These are phyloP conservation scores for Diplocarpon rosae DNA, from an alignment of 2,329 filamentous ascomycete species.

Conservation along the genomic window DNA sequence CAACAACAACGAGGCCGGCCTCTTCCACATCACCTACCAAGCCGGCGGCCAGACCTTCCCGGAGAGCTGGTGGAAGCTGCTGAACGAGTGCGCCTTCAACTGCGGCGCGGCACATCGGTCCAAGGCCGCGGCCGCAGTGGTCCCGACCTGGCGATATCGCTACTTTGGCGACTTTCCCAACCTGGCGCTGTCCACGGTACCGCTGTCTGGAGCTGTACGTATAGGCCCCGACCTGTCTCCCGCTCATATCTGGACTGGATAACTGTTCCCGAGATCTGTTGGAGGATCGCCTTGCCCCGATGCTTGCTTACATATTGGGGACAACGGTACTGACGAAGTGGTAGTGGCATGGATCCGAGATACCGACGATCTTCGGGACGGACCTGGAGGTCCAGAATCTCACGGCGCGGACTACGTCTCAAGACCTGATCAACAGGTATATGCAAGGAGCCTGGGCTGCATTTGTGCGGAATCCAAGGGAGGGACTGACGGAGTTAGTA, in stretches of 20 bases:
- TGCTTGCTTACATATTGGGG: no score
- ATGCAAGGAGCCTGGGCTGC: conserved; percentile 26
- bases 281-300: no score
- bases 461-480: conserved; percentile 25
- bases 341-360: conserved; percentile 20
- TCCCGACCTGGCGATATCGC: conserved; percentile 27
- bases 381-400: conserved; percentile 2
- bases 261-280: no score
- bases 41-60: background rate
- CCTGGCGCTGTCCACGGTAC: conserved; percentile 15
- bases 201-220: conserved; percentile 14
- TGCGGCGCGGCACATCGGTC: background rate
- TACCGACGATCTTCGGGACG: conserved; percentile 1
- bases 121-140: background rate
- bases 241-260: no score
- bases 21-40: background rate
- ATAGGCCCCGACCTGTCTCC: no score
- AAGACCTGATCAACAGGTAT: conserved; percentile 18
- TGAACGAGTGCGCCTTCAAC: background rate
- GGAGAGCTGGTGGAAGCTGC: conserved; percentile 1
- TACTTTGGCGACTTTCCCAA: conserved; percentile 26
- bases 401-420: conserved; percentile 8
- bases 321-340: no score
- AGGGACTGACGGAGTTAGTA: conserved; percentile 16
- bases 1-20: conserved; percentile 35